Percentiles rank a stretch among this genome's conserved stretches.
Conservation (phyloP, 2,329 filamentous ascomycete genomes). For the Fusarium poae region DNA sequence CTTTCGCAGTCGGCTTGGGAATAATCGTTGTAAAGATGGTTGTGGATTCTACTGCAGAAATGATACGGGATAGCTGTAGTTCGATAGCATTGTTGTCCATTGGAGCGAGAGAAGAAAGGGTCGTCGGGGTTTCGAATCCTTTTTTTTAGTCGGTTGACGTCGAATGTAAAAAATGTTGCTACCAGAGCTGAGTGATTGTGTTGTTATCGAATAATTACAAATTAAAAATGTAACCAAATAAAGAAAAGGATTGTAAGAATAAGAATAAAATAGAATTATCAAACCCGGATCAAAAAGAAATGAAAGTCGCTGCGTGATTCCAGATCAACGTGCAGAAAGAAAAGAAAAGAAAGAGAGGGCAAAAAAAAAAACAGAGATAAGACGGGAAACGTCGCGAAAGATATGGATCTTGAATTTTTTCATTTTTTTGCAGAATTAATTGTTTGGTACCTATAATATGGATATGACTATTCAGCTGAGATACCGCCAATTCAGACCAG, state of each 20-base stretch:
- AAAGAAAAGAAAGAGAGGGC: not conserved
- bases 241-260: constrained; percentile 27
- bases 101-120: not conserved
- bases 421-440: not conserved
- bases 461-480: not conserved
- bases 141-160: not conserved
- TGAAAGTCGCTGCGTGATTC: constrained; percentile 35
- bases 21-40: constrained; percentile 45
- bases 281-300: constrained; percentile 5
- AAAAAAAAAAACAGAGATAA: not conserved
- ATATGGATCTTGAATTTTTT: constrained; percentile 18
- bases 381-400: not conserved
- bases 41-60: constrained; percentile 42
- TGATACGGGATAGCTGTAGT: constrained; percentile 41
- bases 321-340: constrained; percentile 32
- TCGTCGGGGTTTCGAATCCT: not conserved
- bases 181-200: constrained; percentile 22
- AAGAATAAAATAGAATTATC: constrained; percentile 15
- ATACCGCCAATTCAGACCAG: not conserved
- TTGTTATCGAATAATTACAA: constrained; percentile 13
- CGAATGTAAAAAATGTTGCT: constrained; percentile 8
- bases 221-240: constrained; percentile 16
- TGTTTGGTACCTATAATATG: not conserved
- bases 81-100: constrained; percentile 35
- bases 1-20: constrained; percentile 22